phyloP scores from a whole-genome alignment of 768 basidiomycete species.

The Leccinum pellstonianum region DNA sequence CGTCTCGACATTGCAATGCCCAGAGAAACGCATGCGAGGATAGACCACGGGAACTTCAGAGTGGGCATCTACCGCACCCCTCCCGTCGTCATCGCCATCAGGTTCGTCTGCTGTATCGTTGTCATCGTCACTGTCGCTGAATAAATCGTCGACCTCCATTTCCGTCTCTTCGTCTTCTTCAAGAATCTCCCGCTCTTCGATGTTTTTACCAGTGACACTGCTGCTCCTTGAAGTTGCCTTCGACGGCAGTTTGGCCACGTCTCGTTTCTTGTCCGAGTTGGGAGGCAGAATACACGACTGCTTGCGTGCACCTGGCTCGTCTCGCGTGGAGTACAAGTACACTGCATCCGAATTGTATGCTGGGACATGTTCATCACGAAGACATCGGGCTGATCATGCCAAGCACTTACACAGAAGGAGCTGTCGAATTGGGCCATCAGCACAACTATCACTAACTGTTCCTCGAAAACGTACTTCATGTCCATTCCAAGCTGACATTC shows the following conservation, averaged over 20 bases:
- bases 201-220: neutral
- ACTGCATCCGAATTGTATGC: constrained; percentile 74
- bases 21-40: constrained; percentile 63
- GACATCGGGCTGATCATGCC: constrained; percentile 1
- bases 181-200: constrained; percentile 5
- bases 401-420: constrained; percentile 58
- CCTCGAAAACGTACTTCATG: constrained; percentile 56
- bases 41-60: constrained; percentile 51
- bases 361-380: constrained; percentile 28
- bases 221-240: neutral
- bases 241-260: neutral
- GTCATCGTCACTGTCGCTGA: constrained; percentile 30
- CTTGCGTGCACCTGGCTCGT: constrained; percentile 45
- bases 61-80: constrained; percentile 23
- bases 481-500: constrained; percentile 67
- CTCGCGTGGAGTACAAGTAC: constrained; percentile 71
- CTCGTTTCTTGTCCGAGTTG: constrained; percentile 17
- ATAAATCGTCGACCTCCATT: constrained; percentile 31
- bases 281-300: constrained; percentile 30
- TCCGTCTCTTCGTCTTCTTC: constrained; percentile 25
- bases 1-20: constrained; percentile 77
- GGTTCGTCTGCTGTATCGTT: constrained; percentile 28
- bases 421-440: constrained; percentile 36
- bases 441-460: neutral
- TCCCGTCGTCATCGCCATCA: constrained; percentile 35